Conservation (phyloP, 2,329 filamentous ascomycete species). For the Microsporum audouinii region DNA sequence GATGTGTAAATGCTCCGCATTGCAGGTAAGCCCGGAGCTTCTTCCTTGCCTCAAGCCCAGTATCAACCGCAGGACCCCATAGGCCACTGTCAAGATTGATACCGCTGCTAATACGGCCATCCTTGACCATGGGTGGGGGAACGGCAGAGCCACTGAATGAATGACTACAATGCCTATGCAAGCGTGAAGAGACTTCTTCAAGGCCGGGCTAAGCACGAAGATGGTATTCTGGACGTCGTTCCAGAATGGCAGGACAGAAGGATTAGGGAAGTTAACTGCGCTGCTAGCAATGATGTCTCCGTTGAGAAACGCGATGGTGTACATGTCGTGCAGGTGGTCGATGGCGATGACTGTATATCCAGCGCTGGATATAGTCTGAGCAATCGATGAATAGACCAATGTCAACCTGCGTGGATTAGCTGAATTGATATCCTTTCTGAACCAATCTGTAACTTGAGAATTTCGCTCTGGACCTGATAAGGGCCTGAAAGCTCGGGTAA, state of each 20-base stretch:
- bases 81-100: slow-evolving; percentile 29
- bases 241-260: not conserved
- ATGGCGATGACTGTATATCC: slow-evolving; percentile 13
- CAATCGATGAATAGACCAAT: slow-evolving; percentile 5
- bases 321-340: slow-evolving; percentile 18
- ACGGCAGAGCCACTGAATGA: slow-evolving; percentile 28
- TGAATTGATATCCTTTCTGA: slow-evolving; percentile 8
- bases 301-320: slow-evolving; percentile 17
- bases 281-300: slow-evolving; percentile 10
- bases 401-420: slow-evolving; percentile 7
- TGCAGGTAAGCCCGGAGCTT: slow-evolving; percentile 14
- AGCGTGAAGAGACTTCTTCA: not conserved
- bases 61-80: slow-evolving; percentile 12
- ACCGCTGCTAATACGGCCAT: slow-evolving; percentile 19
- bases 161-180: slow-evolving; percentile 21
- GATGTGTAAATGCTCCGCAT: slow-evolving; percentile 12
- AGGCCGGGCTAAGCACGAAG: not conserved
- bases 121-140: slow-evolving; percentile 16
- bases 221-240: not conserved
- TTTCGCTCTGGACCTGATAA: slow-evolving; percentile 6
- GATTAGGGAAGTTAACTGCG: not conserved
- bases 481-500: slow-evolving; percentile 7
- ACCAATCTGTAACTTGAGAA: slow-evolving; percentile 8
- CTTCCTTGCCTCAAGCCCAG: slow-evolving; percentile 11
- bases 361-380: slow-evolving; percentile 7